Conservation (phyloP, 495 filamentous ascomycete genomes). For the Podospora pseudocomata region DNA sequence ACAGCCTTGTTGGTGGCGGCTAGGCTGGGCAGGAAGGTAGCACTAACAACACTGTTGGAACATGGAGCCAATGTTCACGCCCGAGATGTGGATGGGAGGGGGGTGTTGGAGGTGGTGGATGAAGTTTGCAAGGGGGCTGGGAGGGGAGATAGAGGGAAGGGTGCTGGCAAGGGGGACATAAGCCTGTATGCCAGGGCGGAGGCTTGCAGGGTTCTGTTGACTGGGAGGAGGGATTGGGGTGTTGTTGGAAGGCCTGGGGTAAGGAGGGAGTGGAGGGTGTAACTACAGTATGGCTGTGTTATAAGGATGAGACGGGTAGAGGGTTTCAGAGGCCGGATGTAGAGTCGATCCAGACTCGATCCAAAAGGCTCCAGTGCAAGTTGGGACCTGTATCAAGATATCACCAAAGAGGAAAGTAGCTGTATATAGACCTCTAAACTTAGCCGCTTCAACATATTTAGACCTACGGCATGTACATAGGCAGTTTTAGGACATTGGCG, state of each 20-base stretch:
- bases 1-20: constrained; percentile 46
- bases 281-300: neutral
- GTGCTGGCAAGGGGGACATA: constrained; percentile 18
- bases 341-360: no score
- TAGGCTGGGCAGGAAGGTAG: constrained; percentile 41
- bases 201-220: constrained; percentile 32
- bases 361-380: no score
- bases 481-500: no score
- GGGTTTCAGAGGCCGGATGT: no score
- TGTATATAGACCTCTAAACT: no score
- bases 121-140: constrained; percentile 19
- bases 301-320: neutral
- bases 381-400: no score
- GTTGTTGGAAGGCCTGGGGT: constrained; percentile 16
- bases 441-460: no score
- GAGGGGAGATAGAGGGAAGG: constrained; percentile 24
- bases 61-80: constrained; percentile 41
- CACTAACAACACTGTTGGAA: constrained; percentile 41
- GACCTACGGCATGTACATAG: no score
- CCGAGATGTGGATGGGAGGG: constrained; percentile 37
- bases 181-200: constrained; percentile 31
- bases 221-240: constrained; percentile 30
- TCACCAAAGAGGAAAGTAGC: no score
- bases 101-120: constrained; percentile 40
- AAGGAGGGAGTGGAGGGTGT: constrained; percentile 18